Conservation (phyloP, 2,329 filamentous ascomycete species). For the Colletotrichum lupini region DNA sequence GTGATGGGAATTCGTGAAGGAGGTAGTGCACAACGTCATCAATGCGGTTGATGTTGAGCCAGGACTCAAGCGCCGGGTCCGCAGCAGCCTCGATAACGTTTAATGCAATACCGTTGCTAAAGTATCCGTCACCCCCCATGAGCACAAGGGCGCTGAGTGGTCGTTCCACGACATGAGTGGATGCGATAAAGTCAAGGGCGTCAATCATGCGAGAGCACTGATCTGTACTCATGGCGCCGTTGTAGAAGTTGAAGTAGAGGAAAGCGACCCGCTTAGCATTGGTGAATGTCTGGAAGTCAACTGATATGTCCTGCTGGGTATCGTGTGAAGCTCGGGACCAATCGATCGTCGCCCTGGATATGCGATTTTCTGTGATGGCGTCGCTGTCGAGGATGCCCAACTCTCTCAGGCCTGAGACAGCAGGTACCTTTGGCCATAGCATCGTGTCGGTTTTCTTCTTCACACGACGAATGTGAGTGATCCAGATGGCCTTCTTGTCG, state of each 20-base stretch:
- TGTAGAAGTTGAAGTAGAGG: constrained; percentile 56
- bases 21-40: constrained; percentile 52
- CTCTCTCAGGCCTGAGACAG: constrained; percentile 46
- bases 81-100: constrained; percentile 54
- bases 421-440: constrained; percentile 54
- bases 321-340: constrained; percentile 43
- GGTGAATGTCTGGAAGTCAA: constrained; percentile 47
- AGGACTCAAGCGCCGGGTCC: constrained; percentile 51
- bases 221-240: constrained; percentile 54
- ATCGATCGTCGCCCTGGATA: constrained; percentile 35
- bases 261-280: constrained; percentile 45
- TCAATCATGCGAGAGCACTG: constrained; percentile 50
- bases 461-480: constrained; percentile 51
- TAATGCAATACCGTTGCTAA: constrained; percentile 56
- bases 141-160: constrained; percentile 50
- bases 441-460: constrained; percentile 50
- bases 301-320: constrained; percentile 53
- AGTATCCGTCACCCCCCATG: constrained; percentile 53
- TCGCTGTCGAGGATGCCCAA: constrained; percentile 44
- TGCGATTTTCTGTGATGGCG: constrained; percentile 27
- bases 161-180: constrained; percentile 40
- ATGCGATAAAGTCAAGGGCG: constrained; percentile 48
- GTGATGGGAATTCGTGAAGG: constrained; percentile 48
- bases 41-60: constrained; percentile 57
- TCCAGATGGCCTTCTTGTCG: constrained; percentile 53